A percentile compares a stretch with the other conserved stretches of the same genome.
These are phyloP conservation scores for Populus trichocarpa DNA, from an alignment of 441 rosid genomes.

Conservation along the genomic window DNA sequence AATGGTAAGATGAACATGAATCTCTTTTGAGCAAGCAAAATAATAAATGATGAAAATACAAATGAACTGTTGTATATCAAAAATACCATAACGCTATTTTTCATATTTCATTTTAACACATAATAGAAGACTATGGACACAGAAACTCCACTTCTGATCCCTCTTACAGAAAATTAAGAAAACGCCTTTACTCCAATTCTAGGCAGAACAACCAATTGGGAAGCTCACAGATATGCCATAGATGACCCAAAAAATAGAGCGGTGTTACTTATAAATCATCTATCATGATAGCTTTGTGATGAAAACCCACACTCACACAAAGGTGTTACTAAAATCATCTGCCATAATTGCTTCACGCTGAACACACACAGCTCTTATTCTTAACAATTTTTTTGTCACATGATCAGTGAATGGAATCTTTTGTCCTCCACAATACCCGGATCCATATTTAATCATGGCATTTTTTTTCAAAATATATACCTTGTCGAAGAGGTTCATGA, in stretches of 20 bases:
- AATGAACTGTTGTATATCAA: too few species aligned
- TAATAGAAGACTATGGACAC: background rate
- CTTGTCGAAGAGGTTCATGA: slow-evolving; percentile 34
- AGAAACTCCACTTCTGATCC: background rate
- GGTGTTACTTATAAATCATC: background rate
- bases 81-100: background rate
- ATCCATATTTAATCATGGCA: background rate
- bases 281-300: background rate
- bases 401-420: background rate
- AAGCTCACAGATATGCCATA: background rate
- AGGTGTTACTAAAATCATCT: background rate
- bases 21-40: background rate
- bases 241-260: background rate
- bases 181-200: background rate
- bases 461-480: slow-evolving; percentile 9
- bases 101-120: background rate
- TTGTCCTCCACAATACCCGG: background rate
- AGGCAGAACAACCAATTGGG: background rate
- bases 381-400: background rate
- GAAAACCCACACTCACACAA: background rate
- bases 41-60: background rate
- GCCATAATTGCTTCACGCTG: background rate
- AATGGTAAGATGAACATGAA: slow-evolving; percentile 5
- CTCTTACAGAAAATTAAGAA: background rate
- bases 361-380: background rate